phyloP scores from a whole-genome alignment of 78 protist genomes.

The Dictyostelium purpureum region DNA sequence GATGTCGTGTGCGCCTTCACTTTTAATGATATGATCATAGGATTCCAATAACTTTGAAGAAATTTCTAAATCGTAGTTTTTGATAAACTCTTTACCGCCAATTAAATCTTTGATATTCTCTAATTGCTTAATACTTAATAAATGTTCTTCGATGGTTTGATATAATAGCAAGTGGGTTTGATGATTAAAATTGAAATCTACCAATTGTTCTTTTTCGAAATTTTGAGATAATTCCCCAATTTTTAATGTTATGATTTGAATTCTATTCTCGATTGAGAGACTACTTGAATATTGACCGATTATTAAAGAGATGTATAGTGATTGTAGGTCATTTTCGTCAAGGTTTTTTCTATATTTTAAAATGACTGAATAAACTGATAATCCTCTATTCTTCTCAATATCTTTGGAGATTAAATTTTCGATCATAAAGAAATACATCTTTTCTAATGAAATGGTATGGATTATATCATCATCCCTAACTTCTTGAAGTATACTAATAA shows the following conservation, averaged over 20 bases:
- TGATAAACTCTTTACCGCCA: not conserved
- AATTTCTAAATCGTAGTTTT: not conserved
- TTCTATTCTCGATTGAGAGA: constrained; percentile 1
- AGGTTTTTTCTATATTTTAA: constrained; percentile 24
- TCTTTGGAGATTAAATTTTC: not conserved
- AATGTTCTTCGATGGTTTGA: constrained; percentile 14
- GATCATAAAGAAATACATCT: constrained; percentile 11
- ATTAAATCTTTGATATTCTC: not conserved
- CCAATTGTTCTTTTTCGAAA: not conserved
- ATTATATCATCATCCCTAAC: constrained; percentile 29
- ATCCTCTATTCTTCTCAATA: not conserved
- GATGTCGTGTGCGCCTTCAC: not conserved
- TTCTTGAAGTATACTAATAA: constrained; percentile 23
- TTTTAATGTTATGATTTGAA: not conserved
- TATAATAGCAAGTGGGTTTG: not conserved
- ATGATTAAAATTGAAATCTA: not conserved
- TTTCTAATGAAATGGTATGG: constrained; percentile 32
- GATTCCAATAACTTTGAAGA: not conserved
- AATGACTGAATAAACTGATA: not conserved
- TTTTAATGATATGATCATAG: not conserved
- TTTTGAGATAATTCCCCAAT: not conserved
- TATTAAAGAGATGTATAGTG: not conserved
- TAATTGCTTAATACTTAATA: not conserved
- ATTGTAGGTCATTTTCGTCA: constrained; percentile 10
- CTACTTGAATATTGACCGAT: constrained; percentile 18